Conservation (phyloP, 495 filamentous ascomycete species). For the Tuber microsphaerosporum region DNA sequence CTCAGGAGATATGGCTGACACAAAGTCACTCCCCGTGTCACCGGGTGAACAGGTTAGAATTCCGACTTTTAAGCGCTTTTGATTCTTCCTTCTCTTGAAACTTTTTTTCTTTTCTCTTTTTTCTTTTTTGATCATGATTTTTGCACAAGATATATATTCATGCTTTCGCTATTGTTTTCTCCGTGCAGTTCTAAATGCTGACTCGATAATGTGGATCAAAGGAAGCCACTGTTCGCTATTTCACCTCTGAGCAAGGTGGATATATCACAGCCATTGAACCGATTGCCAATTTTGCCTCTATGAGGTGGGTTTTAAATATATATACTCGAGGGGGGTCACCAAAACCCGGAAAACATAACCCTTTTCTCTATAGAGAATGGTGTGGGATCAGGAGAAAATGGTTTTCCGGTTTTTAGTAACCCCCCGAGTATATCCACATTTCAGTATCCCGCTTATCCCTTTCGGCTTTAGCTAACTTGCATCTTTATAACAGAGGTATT, state of each 20-base stretch:
- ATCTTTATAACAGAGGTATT: neutral
- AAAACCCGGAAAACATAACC: no score
- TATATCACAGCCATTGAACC: neutral
- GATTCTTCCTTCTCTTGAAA: neutral
- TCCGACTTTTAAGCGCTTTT: no score
- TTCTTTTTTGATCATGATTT: neutral
- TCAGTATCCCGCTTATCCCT: neutral
- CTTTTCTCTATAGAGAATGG: no score
- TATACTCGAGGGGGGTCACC: no score
- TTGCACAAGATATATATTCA: neutral
- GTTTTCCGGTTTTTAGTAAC: no score
- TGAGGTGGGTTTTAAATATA: neutral
- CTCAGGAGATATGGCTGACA: neutral
- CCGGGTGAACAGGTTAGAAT: neutral
- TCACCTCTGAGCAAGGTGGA: neutral
- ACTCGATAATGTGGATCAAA: neutral
- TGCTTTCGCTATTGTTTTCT: neutral
- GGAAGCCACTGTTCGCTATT: neutral
- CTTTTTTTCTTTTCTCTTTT: neutral
- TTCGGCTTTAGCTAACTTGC: neutral
- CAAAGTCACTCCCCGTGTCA: neutral
- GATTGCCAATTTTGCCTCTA: neutral
- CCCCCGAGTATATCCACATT: no score
- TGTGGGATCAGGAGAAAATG: no score
- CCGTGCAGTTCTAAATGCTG: neutral